Evolutionary conservation across 305 asterid species (phyloP).

Genomic region (Solanum aculeatissimum): DNA sequence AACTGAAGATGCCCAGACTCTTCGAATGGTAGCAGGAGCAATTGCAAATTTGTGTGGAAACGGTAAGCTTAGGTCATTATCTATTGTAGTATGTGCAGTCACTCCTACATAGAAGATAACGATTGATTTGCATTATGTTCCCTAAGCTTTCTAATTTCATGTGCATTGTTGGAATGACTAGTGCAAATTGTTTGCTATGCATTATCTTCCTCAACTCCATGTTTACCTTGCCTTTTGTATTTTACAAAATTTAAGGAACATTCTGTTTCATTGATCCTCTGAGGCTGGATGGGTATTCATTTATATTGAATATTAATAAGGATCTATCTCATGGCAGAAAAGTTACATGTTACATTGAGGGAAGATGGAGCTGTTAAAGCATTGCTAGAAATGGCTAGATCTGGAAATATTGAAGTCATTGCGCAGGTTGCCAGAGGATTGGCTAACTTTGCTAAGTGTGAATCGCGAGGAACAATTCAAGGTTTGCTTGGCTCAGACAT

Average conservation of each 20-base stretch:
- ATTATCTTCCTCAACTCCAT: neutral
- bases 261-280: neutral
- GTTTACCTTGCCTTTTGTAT: neutral
- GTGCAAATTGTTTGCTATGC: neutral
- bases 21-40: conserved; percentile 94
- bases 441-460: conserved; percentile 87
- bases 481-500: conserved; percentile 22
- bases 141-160: neutral
- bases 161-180: neutral
- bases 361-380: conserved; percentile 81
- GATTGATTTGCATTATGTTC: neutral
- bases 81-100: neutral
- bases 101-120: neutral
- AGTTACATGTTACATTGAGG: conserved; percentile 45
- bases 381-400: conserved; percentile 50
- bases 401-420: conserved; percentile 48
- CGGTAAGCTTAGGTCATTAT: conserved; percentile 28
- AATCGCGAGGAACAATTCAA: conserved; percentile 70
- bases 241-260: neutral
- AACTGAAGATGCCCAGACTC: conserved; percentile 80
- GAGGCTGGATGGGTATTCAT: neutral
- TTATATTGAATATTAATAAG: neutral
- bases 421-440: conserved; percentile 91
- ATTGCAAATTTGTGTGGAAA: conserved; percentile 90
- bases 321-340: conserved; percentile 32